Evolutionary conservation across 164 flowering plant genomes (phyloP).

Genomic region (Macadamia integrifolia): DNA sequence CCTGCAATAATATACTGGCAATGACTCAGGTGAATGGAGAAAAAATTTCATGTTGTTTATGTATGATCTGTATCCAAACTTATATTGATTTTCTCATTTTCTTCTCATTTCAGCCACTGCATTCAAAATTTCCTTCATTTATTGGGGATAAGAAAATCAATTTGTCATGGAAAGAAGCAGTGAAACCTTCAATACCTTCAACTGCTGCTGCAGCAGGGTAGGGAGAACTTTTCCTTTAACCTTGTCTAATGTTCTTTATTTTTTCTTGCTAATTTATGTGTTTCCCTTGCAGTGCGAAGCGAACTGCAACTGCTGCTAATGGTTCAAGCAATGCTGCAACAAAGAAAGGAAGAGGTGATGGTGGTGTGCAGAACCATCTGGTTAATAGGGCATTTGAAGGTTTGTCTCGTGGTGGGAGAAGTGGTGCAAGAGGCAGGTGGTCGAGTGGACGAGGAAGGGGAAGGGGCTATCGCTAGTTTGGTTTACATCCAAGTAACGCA

Average conservation of each 20-base stretch:
- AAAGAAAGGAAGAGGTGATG: slow-evolving; percentile 76
- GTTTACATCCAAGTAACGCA: neutral
- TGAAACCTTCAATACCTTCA: slow-evolving; percentile 40
- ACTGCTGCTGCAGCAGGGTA: slow-evolving; percentile 52
- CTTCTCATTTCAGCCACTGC: slow-evolving; percentile 50
- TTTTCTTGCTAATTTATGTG: neutral
- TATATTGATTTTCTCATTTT: slow-evolving; percentile 1
- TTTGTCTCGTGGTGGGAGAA: slow-evolving; percentile 56
- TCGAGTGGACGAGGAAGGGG: slow-evolving; percentile 59
- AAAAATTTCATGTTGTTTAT: neutral
- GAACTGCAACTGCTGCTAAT: slow-evolving; percentile 45
- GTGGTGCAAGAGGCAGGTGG: slow-evolving; percentile 32
- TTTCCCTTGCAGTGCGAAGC: slow-evolving; percentile 50
- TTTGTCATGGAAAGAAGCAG: slow-evolving; percentile 89
- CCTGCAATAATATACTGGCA: slow-evolving; percentile 85
- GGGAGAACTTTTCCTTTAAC: slow-evolving; percentile 7
- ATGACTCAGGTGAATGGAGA: slow-evolving; percentile 70
- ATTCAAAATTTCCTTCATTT: slow-evolving; percentile 72
- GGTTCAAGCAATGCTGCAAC: slow-evolving; percentile 38
- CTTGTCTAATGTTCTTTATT: neutral
- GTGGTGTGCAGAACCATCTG: slow-evolving; percentile 62
- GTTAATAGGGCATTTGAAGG: slow-evolving; percentile 73
- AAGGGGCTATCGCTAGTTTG: slow-evolving; percentile 41
- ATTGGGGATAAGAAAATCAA: slow-evolving; percentile 80
- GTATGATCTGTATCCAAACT: neutral